These are phyloP conservation scores for Termitomyces sp. DNA, from an alignment of 768 basidiomycete genomes.

Conservation along the genomic window DNA sequence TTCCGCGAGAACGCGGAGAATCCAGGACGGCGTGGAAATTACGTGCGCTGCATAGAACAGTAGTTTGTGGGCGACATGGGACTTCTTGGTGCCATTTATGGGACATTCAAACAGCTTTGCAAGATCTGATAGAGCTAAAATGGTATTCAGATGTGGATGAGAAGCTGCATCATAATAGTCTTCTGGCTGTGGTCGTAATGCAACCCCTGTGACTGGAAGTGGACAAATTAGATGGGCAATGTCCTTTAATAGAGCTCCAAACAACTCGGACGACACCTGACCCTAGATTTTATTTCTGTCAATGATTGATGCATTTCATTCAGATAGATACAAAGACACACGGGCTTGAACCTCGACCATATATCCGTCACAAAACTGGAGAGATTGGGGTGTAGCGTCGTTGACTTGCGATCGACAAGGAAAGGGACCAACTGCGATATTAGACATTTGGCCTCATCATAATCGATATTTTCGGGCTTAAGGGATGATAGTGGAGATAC, in stretches of 20 bases:
- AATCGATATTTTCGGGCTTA: conserved; percentile 34
- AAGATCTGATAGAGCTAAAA: conserved; percentile 56
- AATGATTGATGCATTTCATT: not conserved
- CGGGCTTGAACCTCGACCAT: conserved; percentile 60
- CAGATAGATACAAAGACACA: conserved; percentile 18
- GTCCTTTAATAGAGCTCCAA: conserved; percentile 55
- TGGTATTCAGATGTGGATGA: conserved; percentile 37
- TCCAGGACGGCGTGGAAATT: conserved; percentile 37
- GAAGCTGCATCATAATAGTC: conserved; percentile 21
- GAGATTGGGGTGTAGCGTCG: conserved; percentile 43
- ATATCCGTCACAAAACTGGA: conserved; percentile 53
- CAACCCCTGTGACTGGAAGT: conserved; percentile 25
- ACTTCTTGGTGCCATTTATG: conserved; percentile 12
- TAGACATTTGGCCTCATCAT: conserved; percentile 38
- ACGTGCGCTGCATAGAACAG: conserved; percentile 67
- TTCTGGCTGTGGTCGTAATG: conserved; percentile 8
- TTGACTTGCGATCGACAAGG: conserved; percentile 55
- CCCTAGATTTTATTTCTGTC: conserved; percentile 20
- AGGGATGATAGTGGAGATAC: conserved; percentile 50
- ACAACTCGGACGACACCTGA: conserved; percentile 32
- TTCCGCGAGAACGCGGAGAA: conserved; percentile 36
- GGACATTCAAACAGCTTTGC: conserved; percentile 30
- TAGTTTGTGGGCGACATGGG: conserved; percentile 54
- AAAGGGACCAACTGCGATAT: conserved; percentile 60
- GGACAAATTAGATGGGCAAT: conserved; percentile 48